These are phyloP conservation scores for Debaryomyces nepalensis DNA, from an alignment of 1,139 yeast genomes.

Conservation along the genomic window DNA sequence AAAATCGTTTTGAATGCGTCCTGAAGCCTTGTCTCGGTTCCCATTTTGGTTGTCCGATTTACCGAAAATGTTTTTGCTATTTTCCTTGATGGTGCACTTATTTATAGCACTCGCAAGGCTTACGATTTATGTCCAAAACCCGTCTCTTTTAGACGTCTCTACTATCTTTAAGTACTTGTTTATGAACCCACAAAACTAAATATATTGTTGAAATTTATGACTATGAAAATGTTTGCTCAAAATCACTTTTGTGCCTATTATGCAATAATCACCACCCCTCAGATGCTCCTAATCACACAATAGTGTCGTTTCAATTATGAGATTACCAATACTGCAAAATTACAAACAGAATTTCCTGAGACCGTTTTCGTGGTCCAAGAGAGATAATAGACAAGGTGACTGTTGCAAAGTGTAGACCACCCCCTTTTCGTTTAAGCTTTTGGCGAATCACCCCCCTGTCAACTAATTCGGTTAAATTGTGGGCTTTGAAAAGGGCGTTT, in stretches of 20 bases:
- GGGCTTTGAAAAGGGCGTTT: not conserved
- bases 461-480: not conserved
- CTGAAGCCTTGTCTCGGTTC: constrained; percentile 10
- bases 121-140: not conserved
- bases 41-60: not conserved
- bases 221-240: not conserved
- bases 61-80: constrained; percentile 11
- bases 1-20: constrained; percentile 33
- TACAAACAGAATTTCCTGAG: too few relatives aligned
- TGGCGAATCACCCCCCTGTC: constrained; percentile 1
- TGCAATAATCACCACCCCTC: too few relatives aligned
- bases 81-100: constrained; percentile 8
- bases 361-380: too few relatives aligned
- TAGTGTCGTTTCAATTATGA: not conserved
- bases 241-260: not conserved
- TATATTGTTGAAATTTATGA: too few relatives aligned
- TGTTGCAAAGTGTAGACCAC: not conserved
- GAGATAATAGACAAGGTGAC: too few relatives aligned
- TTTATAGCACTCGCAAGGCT: constrained; percentile 3
- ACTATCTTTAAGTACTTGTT: not conserved
- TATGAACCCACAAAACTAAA: not conserved
- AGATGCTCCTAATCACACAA: not conserved
- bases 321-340: too few relatives aligned
- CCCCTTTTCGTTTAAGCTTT: not conserved
- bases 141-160: constrained; percentile 2